Conservation (phyloP, 2,329 filamentous ascomycete species). For the Lithohypha guttulata region DNA sequence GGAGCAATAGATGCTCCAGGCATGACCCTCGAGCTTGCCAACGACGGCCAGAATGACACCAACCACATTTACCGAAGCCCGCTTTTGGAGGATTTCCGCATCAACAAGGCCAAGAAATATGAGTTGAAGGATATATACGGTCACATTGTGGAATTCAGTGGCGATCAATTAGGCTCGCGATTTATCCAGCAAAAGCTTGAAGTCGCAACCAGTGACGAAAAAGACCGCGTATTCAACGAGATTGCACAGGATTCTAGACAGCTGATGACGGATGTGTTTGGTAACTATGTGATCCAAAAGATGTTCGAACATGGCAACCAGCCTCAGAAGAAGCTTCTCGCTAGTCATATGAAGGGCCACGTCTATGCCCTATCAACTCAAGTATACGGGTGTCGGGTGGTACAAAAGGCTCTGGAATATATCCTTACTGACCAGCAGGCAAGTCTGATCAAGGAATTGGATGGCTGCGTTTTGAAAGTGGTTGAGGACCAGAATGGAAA, state of each 20-base stretch:
- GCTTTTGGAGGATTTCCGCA: slow-evolving; percentile 69
- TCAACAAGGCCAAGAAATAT: slow-evolving; percentile 63
- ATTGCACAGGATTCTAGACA: slow-evolving; percentile 75
- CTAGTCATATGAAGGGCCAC: slow-evolving; percentile 77
- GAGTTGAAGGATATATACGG: slow-evolving; percentile 83
- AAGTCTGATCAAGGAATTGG: slow-evolving; percentile 70
- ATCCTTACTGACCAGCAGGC: slow-evolving; percentile 87
- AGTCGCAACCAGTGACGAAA: slow-evolving; percentile 89
- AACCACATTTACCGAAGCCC: slow-evolving; percentile 56
- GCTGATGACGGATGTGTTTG: slow-evolving; percentile 92
- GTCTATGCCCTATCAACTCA: slow-evolving; percentile 70
- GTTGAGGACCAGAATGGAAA: slow-evolving; percentile 87
- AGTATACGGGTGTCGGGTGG: slow-evolving; percentile 89
- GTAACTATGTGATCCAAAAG: slow-evolving; percentile 97
- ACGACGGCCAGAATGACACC: slow-evolving; percentile 19
- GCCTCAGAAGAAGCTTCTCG: slow-evolving; percentile 78
- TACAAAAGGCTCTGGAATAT: slow-evolving; percentile 90
- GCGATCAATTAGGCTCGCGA: slow-evolving; percentile 87
- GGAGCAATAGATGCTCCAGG: too few relatives aligned
- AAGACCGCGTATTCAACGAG: slow-evolving; percentile 79
- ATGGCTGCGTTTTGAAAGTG: slow-evolving; percentile 70
- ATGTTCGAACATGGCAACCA: slow-evolving; percentile 95
- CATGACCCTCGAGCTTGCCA: too few relatives aligned
- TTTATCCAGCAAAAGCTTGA: slow-evolving; percentile 93
- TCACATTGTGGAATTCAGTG: slow-evolving; percentile 86